These are phyloP conservation scores for Ophiosphaerella korrae DNA, from an alignment of 2,329 filamentous ascomycete species.

Conservation along the genomic window DNA sequence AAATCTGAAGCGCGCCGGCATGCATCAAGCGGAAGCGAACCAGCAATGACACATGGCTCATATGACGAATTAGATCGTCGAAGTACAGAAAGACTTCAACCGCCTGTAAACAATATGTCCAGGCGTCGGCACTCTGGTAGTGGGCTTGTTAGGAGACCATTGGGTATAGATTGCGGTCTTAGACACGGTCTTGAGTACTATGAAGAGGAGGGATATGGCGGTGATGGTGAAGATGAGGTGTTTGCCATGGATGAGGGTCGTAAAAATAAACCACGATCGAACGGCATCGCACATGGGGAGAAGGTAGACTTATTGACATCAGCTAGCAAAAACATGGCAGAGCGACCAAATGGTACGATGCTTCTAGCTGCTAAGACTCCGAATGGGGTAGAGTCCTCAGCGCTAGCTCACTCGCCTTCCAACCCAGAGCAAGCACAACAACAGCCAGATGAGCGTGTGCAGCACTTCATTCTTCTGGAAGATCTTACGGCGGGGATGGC, in stretches of 20 bases:
- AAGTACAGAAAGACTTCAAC: conserved; percentile 31
- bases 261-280: conserved; percentile 14
- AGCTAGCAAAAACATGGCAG: not conserved
- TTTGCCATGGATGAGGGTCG: conserved; percentile 68
- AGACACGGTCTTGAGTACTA: conserved; percentile 87
- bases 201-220: conserved; percentile 85
- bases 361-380: conserved; percentile 37
- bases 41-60: conserved; percentile 14
- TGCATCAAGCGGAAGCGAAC: conserved; percentile 22
- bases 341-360: conserved; percentile 31
- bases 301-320: not conserved
- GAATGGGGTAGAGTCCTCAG: conserved; percentile 13
- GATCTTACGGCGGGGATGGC: conserved; percentile 97
- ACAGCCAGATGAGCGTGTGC: conserved; percentile 67
- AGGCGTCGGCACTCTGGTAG: conserved; percentile 84
- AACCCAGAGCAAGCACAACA: conserved; percentile 55
- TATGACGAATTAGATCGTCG: conserved; percentile 11
- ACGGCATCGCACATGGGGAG: conserved; percentile 7
- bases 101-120: conserved; percentile 34
- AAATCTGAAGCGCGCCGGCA: conserved; percentile 48
- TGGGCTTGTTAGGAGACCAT: conserved; percentile 73
- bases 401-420: conserved; percentile 24
- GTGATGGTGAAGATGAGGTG: conserved; percentile 73
- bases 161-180: conserved; percentile 67
- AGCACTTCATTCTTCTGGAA: conserved; percentile 91